Conservation (phyloP, 1,284 basidiomycete genomes). For the Exobasidium cylindrosporum region DNA sequence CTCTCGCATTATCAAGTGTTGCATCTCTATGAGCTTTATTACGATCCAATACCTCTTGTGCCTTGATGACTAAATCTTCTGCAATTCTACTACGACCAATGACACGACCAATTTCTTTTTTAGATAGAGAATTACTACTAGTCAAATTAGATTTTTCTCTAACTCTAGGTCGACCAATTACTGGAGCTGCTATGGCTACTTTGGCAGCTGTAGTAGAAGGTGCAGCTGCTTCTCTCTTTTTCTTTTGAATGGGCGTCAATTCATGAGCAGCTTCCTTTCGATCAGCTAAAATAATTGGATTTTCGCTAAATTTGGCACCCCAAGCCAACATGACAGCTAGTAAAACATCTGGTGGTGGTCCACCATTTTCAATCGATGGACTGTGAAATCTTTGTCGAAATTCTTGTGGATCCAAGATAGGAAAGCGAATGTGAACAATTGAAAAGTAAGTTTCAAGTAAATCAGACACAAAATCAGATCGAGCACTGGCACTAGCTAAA, state of each 20-base stretch:
- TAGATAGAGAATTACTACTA: not conserved
- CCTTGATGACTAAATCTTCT: constrained; percentile 67
- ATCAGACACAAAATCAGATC: constrained; percentile 34
- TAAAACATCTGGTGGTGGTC: constrained; percentile 64
- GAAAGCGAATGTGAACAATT: constrained; percentile 36
- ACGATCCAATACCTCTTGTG: constrained; percentile 63
- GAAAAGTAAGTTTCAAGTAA: constrained; percentile 41
- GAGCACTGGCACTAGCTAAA: constrained; percentile 27
- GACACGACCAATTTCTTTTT: not conserved
- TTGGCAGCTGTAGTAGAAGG: not conserved
- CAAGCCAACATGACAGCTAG: constrained; percentile 85
- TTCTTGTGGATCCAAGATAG: constrained; percentile 32
- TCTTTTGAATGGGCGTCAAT: constrained; percentile 17
- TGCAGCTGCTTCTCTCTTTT: not conserved
- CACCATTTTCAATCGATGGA: constrained; percentile 25
- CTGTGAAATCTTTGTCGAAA: constrained; percentile 33
- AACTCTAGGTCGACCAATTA: not conserved
- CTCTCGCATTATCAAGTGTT: constrained; percentile 69
- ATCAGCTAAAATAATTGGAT: constrained; percentile 74
- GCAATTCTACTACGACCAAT: constrained; percentile 71
- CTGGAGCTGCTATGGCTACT: not conserved
- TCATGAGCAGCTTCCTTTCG: constrained; percentile 63
- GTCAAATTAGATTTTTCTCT: not conserved
- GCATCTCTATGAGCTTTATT: constrained; percentile 77
- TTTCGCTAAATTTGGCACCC: constrained; percentile 87